Percentiles rank a stretch among this genome's conserved stretches.
These are phyloP conservation scores for Tuber aestivum DNA, from an alignment of 495 filamentous ascomycete genomes.

Conservation along the genomic window DNA sequence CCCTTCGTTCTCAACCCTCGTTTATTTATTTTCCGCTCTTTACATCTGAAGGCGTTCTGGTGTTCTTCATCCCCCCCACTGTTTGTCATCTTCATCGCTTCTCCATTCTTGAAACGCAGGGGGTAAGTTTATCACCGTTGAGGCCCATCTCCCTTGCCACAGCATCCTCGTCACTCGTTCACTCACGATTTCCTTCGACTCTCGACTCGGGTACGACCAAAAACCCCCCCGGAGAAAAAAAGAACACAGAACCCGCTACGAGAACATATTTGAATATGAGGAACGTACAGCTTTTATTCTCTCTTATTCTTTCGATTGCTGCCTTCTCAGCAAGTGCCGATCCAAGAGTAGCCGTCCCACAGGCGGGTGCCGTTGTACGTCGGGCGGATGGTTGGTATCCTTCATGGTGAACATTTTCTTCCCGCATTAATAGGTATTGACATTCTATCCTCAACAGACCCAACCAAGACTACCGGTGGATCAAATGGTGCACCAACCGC, in stretches of 20 bases:
- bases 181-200: slow-evolving; percentile 26
- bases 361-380: slow-evolving; percentile 8
- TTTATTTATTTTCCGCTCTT: slow-evolving; percentile 20
- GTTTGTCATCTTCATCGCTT: slow-evolving; percentile 15
- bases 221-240: too few species aligned
- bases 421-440: slow-evolving; percentile 11
- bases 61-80: slow-evolving; percentile 26
- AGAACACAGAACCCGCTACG: not conserved
- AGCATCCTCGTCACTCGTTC: slow-evolving; percentile 19
- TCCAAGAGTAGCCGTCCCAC: slow-evolving; percentile 5
- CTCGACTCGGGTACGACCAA: slow-evolving; percentile 9
- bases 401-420: slow-evolving; percentile 1
- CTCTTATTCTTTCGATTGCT: slow-evolving; percentile 29
- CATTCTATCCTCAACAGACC: slow-evolving; percentile 16
- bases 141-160: slow-evolving; percentile 8
- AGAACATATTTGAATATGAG: slow-evolving; percentile 31
- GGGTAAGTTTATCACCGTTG: slow-evolving; percentile 12
- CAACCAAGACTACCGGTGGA: slow-evolving; percentile 7
- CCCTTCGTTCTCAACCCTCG: slow-evolving; percentile 13
- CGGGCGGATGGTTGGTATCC: slow-evolving; percentile 12
- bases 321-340: slow-evolving; percentile 25
- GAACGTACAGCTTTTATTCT: slow-evolving; percentile 32
- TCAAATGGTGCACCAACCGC: slow-evolving; percentile 19
- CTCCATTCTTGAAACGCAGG: slow-evolving; percentile 22
- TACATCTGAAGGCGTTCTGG: slow-evolving; percentile 17